Evolutionary conservation across 169 alveolate genomes (phyloP), one percentile per base, ranked within the genome.

Genomic region (Theileria equi): DNA sequence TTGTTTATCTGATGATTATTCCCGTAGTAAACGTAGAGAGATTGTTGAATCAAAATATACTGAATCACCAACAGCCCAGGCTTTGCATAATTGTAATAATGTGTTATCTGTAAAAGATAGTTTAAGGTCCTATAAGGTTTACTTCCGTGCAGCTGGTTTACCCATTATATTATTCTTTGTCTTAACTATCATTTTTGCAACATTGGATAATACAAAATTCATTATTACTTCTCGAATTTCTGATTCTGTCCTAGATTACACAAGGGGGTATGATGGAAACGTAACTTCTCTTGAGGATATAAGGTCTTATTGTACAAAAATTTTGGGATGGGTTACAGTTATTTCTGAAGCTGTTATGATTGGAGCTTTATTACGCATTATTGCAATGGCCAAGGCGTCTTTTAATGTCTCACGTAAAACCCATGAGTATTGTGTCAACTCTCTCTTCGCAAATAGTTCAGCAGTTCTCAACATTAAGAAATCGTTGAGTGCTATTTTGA

Each of bases 371-470:
- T 28, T 32, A 0, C 45, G 34, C 1, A 50, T n/a, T 5, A 17
- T 50, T 0, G 17, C 34, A 23, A 23, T 50, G 48, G 29, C 32
- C 43, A 50, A 17, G 17, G 25, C 61, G 21, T 50, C 41, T 5
- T 38, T 50, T 6, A 21, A 17, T 31, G 28, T 43, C 28, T 50
- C 61, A 2, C 45, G 45, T 36, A 36, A 36, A 36, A 10, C 13
- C 10, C 45, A 36, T 36, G 45, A 36, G 45, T 36, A 36, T 28
- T 43, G 50, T 19, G 53, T 71, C 53, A 60, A 71, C 23, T 71
- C 82, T 2, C 31, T 60, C 10, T 13, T 36, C 45, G 13, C 10
- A 10, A 11, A 13, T 36, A 36, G 45, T 36, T 36, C 45, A 36
- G 45, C 45, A 36, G 45, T 36, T 36, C 45, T 36, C 10, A 36